Evolutionary conservation across 305 asterid genomes (phyloP), one percentile per base, ranked within the genome.

Genomic region (Stenogyne calaminthoides): DNA sequence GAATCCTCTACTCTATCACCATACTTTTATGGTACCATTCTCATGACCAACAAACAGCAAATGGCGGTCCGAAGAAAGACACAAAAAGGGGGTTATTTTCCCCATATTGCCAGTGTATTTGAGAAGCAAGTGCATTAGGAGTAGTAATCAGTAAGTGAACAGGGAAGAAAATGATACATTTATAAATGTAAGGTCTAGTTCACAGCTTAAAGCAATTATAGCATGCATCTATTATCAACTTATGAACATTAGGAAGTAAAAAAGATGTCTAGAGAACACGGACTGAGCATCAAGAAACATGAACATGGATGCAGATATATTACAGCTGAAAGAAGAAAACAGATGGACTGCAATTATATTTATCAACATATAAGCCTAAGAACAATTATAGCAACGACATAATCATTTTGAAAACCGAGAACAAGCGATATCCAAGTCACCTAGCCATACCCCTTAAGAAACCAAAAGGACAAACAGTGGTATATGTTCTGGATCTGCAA

Each of bases 31-130:
- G 75, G 60, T 59, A 36, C 97, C 99, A 55, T 83, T 80, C 75
- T 89, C 97, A 71, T 88, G 97, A 71, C 89, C 91, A 49, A 77
- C 97, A 42, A 84, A 69, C 36, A 94, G 79, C 82, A 82, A 57
- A 80, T 78, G 9, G 46, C 78, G 71, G 66, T 87, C 93, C 14
- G 76, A 89, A 73, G 89, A 87, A 75, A 94, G 85, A 73, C 89
- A 86, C 49, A 81, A 75, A 65, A 91, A 81, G 16, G 99, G 80
- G 16, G 74, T 67, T 65, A 81, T 54, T 25, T 64, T 82, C 70
- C 79, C 91, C 77, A 81, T 56, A 32, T 61, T 82, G 73, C 75
- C 91, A 61, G n/a, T 51, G 34, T 29, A 54, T 44, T 56, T 76
- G 52, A 42, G 57, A 75, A 56, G 67, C 36, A 59, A 47, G 49